Base-by-base conservation (phyloP, 2,329 filamentous ascomycete genomes). In the Emydomyces testavorans region DNA sequence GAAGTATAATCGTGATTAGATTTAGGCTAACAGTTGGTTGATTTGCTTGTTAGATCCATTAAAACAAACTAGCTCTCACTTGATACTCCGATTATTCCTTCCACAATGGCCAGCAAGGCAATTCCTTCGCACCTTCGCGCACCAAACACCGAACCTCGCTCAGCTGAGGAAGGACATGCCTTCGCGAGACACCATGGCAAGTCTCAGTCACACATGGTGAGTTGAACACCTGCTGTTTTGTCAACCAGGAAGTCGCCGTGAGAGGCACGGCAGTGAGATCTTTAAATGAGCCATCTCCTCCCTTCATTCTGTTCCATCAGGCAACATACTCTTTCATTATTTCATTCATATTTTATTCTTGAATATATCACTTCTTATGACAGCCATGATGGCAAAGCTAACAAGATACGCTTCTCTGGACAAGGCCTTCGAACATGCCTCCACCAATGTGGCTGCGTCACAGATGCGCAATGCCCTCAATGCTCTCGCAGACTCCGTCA, bases 401-500 rank as follows among this genome's bases (percentile, higher is more conserved):
- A 35, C 54, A 52, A 23, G 54, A 44, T 7, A 39, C 40, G n/a
- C 32, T 36, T 31, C 23, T 35, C 21, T 28, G 13, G 10, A 50
- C 42, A 11, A 96, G 92, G 92, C 92, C 54, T 98, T 98, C 68
- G 92, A 98, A 73, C 96, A 96, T 79, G 94, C 92, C 59, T 95
- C 90, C 49, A 98, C 92, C 64, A 95, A 87, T 61, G 90, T 98
- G 57, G 92, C 92, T 53, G 92, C 92, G 49, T 93, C 89, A 52
- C 92, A 98, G 75, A 98, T 98, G 92, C 87, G 92, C 71, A 98
- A 98, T 78, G 78, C 87, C 53, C 77, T 98, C 66, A 96, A 94
- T 67, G 82, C 83, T 68, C 83, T 98, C 54, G 78, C 85, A 60
- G 92, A 98, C 72, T 85, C 83, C 7, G 89, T 95, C 65, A 78